Base-by-base conservation (phyloP, 2,329 filamentous ascomycete species). In the Didymella pomorum region DNA sequence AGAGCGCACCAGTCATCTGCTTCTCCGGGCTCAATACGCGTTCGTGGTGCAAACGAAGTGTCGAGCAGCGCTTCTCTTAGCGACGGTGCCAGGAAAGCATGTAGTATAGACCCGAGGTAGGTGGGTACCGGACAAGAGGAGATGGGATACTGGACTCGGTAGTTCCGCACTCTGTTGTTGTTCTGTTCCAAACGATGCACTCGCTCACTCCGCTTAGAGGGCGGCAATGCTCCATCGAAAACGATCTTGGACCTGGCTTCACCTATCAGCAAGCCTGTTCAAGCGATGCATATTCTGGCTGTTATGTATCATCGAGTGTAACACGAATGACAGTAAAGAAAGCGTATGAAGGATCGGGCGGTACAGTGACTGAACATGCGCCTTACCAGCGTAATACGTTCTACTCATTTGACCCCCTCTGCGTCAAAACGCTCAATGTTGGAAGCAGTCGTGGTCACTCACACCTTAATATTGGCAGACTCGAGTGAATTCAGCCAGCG, bases 211-310 rank as follows among this genome's bases (percentile, higher is more conserved):
- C 83, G 81, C 72, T 97, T 97, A 4, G 81, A 76, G 0, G 73
- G 58, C 0, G 94, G 94, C 1, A 98, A 82, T 55, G 86, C 88
- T 14, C 93, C 93, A 74, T 98, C 94, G 68, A 98, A 97, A 73
- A 89, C 93, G 52, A 97, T 90, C 45, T 83, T 86, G 57, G 85
- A 66, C 55, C 74, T 75, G 44, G 41, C 18, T 60, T 11, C 10
- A 20, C 12, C 11, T 12, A 35, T 59, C 18, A 59, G 56, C 51
- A 25, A 47, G 20, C 3, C 12, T 16, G 2, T 31, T 6, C 16
- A 5, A 31, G 18, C 6, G 31, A 42, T 39, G 35, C 9, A 39
- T 20, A 4, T 37, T 18, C 5, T 12, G 35, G 35, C 21, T 39
- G 18, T 21, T 41, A 6, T 41, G 20, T 20, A 14, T 21, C 37